These are phyloP conservation scores for Rossbeevera mucosa DNA, from an alignment of 768 basidiomycete species.

Conservation along the genomic window DNA sequence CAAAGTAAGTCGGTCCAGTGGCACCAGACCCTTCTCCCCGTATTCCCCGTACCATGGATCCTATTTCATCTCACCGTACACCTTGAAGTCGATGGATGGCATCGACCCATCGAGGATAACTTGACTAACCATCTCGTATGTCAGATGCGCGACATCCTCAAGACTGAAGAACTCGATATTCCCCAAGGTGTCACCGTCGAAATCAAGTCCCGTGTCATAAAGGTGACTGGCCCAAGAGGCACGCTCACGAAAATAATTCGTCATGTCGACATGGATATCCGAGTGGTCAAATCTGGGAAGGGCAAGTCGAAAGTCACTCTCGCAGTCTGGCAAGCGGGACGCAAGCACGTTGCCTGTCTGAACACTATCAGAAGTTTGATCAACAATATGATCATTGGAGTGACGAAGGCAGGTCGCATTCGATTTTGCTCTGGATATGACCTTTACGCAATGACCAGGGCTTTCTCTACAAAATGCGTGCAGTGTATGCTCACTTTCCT, in stretches of 20 bases:
- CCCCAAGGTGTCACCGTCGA: constrained; percentile 80
- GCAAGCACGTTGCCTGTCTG: constrained; percentile 98
- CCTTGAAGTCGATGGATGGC: constrained; percentile 36
- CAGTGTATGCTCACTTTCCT: constrained; percentile 99
- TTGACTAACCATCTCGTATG: constrained; percentile 20
- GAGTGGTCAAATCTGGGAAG: constrained; percentile 68
- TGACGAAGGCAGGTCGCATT: constrained; percentile 68
- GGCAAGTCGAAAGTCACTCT: constrained; percentile 71
- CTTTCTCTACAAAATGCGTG: constrained; percentile 99
- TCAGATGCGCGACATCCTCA: constrained; percentile 89
- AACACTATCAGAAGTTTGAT: constrained; percentile 94
- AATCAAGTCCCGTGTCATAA: constrained; percentile 89
- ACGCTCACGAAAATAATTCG: constrained; percentile 88
- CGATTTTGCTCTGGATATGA: neutral
- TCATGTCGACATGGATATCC: constrained; percentile 93
- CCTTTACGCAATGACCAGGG: constrained; percentile 49
- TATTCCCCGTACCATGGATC: neutral
- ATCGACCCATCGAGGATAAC: constrained; percentile 29
- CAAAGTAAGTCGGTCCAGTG: constrained; percentile 25
- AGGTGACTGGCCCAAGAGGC: constrained; percentile 90
- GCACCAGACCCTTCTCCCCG: neutral
- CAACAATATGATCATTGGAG: constrained; percentile 96
- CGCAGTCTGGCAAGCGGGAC: constrained; percentile 95
- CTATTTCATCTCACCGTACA: constrained; percentile 1
- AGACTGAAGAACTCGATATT: constrained; percentile 89